phyloP scores from a whole-genome alignment of 2,329 filamentous ascomycete species.

The Chalara sp. region DNA sequence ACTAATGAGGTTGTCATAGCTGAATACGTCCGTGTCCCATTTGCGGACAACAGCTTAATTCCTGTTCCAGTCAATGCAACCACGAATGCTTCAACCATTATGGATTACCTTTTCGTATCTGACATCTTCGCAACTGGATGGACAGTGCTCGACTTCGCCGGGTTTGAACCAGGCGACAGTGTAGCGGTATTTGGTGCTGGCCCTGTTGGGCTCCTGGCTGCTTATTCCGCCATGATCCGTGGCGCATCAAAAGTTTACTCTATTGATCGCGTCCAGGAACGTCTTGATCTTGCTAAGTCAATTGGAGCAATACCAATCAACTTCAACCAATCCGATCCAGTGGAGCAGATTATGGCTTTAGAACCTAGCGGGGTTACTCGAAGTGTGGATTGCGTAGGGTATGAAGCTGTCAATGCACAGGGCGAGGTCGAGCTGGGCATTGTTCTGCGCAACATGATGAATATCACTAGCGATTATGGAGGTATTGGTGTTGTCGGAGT shows the following conservation, averaged over 20 bases:
- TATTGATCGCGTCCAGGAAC: constrained; percentile 24
- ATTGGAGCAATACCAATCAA: constrained; percentile 30
- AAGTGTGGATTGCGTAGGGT: constrained; percentile 21
- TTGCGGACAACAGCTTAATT: constrained; percentile 74
- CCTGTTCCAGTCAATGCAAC: constrained; percentile 50
- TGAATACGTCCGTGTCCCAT: constrained; percentile 49
- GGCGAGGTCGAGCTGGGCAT: constrained; percentile 16
- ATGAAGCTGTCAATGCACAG: constrained; percentile 16
- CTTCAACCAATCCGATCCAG: constrained; percentile 23
- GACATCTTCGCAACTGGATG: constrained; percentile 26
- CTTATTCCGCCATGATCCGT: constrained; percentile 27
- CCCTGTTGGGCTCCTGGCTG: constrained; percentile 28
- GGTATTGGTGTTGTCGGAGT: constrained; percentile 25
- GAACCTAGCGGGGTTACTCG: constrained; percentile 20
- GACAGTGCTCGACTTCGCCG: constrained; percentile 17
- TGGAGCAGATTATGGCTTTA: constrained; percentile 23
- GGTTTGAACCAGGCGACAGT: constrained; percentile 20
- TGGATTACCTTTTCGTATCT: constrained; percentile 24
- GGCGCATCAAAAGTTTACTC: constrained; percentile 27
- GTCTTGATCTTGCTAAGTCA: constrained; percentile 21
- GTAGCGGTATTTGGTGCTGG: constrained; percentile 31
- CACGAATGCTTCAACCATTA: constrained; percentile 1
- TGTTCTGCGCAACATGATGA: constrained; percentile 16
- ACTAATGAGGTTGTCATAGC: no score
- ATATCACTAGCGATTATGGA: constrained; percentile 18